These are phyloP conservation scores for Gliomastix tumulicola DNA, from an alignment of 2,329 filamentous ascomycete species.

Conservation along the genomic window DNA sequence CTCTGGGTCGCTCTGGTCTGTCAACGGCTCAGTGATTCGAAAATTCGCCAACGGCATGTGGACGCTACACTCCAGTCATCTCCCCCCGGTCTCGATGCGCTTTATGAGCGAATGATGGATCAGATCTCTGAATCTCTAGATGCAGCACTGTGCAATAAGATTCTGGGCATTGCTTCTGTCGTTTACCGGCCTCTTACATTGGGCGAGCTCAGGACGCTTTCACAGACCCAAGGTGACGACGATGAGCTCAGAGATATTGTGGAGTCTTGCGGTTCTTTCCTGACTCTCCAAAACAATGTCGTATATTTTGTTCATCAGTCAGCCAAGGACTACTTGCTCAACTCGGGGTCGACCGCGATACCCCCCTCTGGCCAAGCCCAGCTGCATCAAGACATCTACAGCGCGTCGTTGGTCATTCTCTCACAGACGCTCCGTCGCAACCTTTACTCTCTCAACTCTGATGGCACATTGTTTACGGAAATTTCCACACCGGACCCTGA, in stretches of 20 bases:
- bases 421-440: conserved; percentile 23
- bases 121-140: conserved; percentile 15
- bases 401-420: conserved; percentile 19
- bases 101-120: conserved; percentile 27
- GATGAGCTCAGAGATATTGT: conserved; percentile 17
- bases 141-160: conserved; percentile 12
- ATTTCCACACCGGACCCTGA: conserved; percentile 6
- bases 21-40: conserved; percentile 1
- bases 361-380: background rate
- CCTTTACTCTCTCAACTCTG: conserved; percentile 19
- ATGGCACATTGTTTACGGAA: conserved; percentile 5
- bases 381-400: conserved; percentile 22
- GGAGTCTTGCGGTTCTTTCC: conserved; percentile 28
- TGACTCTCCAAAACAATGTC: conserved; percentile 17
- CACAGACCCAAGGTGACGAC: conserved; percentile 6
- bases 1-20: conserved; percentile 13
- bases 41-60: conserved; percentile 4
- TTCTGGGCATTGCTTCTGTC: conserved; percentile 21
- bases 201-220: conserved; percentile 16
- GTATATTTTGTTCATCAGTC: conserved; percentile 33
- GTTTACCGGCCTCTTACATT: conserved; percentile 23
- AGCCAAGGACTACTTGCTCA: conserved; percentile 30
- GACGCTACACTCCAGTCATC: conserved; percentile 12
- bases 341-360: background rate
- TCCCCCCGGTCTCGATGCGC: conserved; percentile 18